These are phyloP conservation scores for Auricularia cornea DNA, from an alignment of 768 basidiomycete genomes.

Conservation along the genomic window DNA sequence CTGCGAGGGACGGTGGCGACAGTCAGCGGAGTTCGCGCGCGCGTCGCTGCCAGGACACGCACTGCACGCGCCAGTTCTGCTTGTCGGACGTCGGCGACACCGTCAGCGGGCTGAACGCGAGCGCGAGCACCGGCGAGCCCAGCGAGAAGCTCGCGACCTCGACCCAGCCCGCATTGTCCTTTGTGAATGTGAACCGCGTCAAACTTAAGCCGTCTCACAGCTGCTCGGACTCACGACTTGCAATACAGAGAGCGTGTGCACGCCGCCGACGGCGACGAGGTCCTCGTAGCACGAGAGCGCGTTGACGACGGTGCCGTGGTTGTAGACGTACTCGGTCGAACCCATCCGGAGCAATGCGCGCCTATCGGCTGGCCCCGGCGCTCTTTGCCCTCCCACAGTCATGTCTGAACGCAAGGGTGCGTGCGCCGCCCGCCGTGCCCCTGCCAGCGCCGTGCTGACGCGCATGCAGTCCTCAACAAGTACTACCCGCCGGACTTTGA, in stretches of 20 bases:
- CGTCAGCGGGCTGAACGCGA: constrained; percentile 70
- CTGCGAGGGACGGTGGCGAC: constrained; percentile 29
- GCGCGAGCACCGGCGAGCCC: constrained; percentile 58
- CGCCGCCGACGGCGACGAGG: constrained; percentile 65
- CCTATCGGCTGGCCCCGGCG: too few species aligned
- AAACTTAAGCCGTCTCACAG: constrained; percentile 1
- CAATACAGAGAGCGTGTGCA: constrained; percentile 63
- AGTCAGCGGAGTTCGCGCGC: neutral
- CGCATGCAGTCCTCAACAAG: constrained; percentile 73
- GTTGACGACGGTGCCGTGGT: constrained; percentile 53
- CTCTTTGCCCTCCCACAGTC: too few species aligned
- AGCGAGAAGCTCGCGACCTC: constrained; percentile 66
- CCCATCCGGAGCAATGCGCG: neutral
- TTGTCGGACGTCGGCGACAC: constrained; percentile 51
- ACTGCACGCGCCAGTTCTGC: constrained; percentile 71
- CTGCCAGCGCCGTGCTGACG: constrained; percentile 2
- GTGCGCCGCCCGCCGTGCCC: too few species aligned
- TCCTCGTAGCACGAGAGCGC: constrained; percentile 61
- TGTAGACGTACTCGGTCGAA: constrained; percentile 17
- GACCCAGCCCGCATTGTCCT: constrained; percentile 33
- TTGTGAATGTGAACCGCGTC: constrained; percentile 3
- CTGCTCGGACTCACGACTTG: constrained; percentile 40
- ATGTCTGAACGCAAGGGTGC: too few species aligned
- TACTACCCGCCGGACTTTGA: constrained; percentile 98
- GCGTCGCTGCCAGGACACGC: constrained; percentile 17